These are phyloP conservation scores for Crithidia brevicula DNA, from an alignment of 208 protist species.

Conservation along the genomic window DNA sequence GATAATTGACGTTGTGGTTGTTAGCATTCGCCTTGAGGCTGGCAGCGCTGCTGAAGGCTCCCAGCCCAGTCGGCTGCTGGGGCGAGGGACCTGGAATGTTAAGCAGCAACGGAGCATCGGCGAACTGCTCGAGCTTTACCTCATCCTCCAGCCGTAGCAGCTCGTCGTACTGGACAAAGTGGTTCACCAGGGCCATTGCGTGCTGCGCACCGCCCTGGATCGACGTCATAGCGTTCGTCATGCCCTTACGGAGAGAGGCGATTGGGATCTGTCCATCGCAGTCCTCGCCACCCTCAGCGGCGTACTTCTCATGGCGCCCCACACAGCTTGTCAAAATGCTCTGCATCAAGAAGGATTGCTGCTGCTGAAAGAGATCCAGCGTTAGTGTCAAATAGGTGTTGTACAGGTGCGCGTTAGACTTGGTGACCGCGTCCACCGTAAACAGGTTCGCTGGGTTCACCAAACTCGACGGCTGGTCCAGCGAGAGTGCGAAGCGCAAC, in stretches of 20 bases:
- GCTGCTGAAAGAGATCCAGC: constrained; percentile 69
- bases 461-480: constrained; percentile 77
- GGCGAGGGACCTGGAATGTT: constrained; percentile 30
- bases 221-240: constrained; percentile 38
- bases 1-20: constrained; percentile 2
- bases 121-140: constrained; percentile 76
- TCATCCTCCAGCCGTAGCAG: constrained; percentile 70
- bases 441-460: constrained; percentile 61
- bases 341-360: constrained; percentile 72
- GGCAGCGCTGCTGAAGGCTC: background rate
- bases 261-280: constrained; percentile 74
- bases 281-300: constrained; percentile 53
- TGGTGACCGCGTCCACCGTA: constrained; percentile 50
- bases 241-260: constrained; percentile 47
- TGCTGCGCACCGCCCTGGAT: constrained; percentile 41
- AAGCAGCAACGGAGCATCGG: constrained; percentile 71
- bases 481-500: constrained; percentile 77
- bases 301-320: constrained; percentile 45
- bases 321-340: constrained; percentile 47
- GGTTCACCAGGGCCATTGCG: constrained; percentile 59
- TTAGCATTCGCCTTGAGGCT: background rate
- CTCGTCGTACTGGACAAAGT: constrained; percentile 73
- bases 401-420: constrained; percentile 76
- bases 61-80: constrained; percentile 16
- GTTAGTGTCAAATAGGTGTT: constrained; percentile 76